These are phyloP conservation scores for Talaromyces sp. DNA, from an alignment of 2,329 filamentous ascomycete genomes.

Conservation along the genomic window DNA sequence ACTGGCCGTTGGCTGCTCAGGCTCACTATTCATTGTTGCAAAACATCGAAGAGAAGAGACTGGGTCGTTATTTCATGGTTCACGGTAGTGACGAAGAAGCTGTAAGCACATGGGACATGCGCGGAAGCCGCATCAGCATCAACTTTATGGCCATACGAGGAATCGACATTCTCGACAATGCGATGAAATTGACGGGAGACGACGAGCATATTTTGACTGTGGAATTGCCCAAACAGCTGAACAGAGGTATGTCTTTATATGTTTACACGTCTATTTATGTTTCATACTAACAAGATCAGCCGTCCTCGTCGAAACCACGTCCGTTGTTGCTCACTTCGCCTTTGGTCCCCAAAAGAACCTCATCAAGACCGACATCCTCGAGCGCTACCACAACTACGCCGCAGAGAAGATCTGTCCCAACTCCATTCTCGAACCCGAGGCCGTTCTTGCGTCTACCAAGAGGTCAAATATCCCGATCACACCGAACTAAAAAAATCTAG, in stretches of 20 bases:
- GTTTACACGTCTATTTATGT: no score
- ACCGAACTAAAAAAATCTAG: background rate
- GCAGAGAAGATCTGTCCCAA: slow-evolving; percentile 6
- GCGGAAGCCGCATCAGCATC: slow-evolving; percentile 10
- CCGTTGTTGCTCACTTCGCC: slow-evolving; percentile 9
- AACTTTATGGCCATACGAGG: slow-evolving; percentile 10
- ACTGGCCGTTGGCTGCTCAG: slow-evolving; percentile 10
- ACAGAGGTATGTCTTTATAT: slow-evolving; percentile 1
- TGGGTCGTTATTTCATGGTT: slow-evolving; percentile 11
- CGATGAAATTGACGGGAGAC: slow-evolving; percentile 2
- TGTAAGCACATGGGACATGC: slow-evolving; percentile 11
- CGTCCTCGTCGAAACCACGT: slow-evolving; percentile 9
- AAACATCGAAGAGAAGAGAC: slow-evolving; percentile 8
- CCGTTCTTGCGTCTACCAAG: background rate
- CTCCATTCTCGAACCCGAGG: slow-evolving; percentile 5
- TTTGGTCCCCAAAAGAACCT: slow-evolving; percentile 11
- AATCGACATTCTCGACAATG: slow-evolving; percentile 8
- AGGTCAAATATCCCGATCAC: background rate
- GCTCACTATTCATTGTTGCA: slow-evolving; percentile 10
- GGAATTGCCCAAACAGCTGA: slow-evolving; percentile 5
- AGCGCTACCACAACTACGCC: slow-evolving; percentile 10
- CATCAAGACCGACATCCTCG: slow-evolving; percentile 9
- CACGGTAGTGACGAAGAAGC: slow-evolving; percentile 11
- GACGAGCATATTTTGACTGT: slow-evolving; percentile 10
- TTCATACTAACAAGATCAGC: slow-evolving; percentile 1